Evolutionary conservation across 768 basidiomycete genomes (phyloP).

Genomic region (Leccinum longicurvipes): DNA sequence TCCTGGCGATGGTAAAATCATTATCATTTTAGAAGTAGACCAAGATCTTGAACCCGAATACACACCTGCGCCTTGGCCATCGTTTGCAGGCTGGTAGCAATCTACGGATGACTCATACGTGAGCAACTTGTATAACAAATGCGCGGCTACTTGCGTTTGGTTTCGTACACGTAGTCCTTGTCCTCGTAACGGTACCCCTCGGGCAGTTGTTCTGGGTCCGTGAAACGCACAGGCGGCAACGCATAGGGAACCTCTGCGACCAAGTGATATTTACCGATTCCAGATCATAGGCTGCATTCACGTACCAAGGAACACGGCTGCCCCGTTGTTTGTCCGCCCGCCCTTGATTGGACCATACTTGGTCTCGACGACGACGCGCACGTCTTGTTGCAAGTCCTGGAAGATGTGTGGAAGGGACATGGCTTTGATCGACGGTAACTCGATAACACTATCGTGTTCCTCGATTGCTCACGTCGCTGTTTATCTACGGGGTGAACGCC

Average conservation of each 20-base stretch:
- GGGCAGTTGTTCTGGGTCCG: slow-evolving; percentile 59
- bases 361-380: slow-evolving; percentile 50
- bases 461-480: not conserved
- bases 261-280: not conserved
- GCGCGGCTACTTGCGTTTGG: slow-evolving; percentile 41
- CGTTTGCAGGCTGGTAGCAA: slow-evolving; percentile 57
- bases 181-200: slow-evolving; percentile 50
- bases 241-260: slow-evolving; percentile 69
- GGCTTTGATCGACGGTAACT: not conserved
- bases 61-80: slow-evolving; percentile 58
- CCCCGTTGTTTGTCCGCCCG: slow-evolving; percentile 56
- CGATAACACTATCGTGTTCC: not conserved
- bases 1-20: slow-evolving; percentile 29
- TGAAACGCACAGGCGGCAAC: slow-evolving; percentile 59
- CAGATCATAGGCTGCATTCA: not conserved
- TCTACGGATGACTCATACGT: slow-evolving; percentile 36
- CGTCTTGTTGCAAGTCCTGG: slow-evolving; percentile 48
- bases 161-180: slow-evolving; percentile 61
- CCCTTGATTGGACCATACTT: slow-evolving; percentile 55
- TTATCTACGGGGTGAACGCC: slow-evolving; percentile 13
- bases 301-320: slow-evolving; percentile 63
- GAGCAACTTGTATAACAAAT: not conserved
- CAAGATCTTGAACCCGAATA: not conserved
- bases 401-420: slow-evolving; percentile 41
- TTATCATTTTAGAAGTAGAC: not conserved